Base-by-base conservation (phyloP, 176 grass and related monocot species). In the Musa beccarii region DNA sequence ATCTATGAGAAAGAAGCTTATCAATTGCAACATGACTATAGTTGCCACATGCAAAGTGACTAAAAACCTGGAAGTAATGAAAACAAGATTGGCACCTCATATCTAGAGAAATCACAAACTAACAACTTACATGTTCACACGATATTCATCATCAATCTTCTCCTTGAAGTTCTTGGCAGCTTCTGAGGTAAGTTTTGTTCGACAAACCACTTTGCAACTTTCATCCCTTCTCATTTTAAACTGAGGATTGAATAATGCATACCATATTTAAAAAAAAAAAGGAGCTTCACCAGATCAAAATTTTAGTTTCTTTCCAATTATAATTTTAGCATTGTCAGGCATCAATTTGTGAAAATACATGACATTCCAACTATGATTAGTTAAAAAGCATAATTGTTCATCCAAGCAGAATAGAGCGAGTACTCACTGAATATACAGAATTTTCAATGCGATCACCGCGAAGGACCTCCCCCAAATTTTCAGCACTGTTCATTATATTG, bases 361-460 rank as follows among this genome's bases (percentile, higher is more conserved):
- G 17, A 43, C 63, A 70, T 17, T 69, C 8, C 67, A 69, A 51
- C 22, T 22, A 52, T 51, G 49, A 10, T 19, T 51, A 70, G 10
- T 20, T 12, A 70, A 2, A 70, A 51, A 51, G 49, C 8, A 19
- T 51, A 43, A 43, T 43, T 11, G 51, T 52, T 21, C 16, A 70
- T 5, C 34, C 68, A 51, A 51, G 20, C 52, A 34, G 20, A 56
- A 8, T 59, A 11, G 2, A 67, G 17, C 16, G 11, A 77, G 28
- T 69, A 14, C 84, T 85, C 78, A 92, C 87, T 73, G 81, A 80
- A 59, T 92, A 89, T 51, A 92, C 80, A 66, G 87, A 92, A 76
- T 92, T 92, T 83, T 92, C 90, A 65, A 92, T 92, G 49, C 87
- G 90, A 63, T 92, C 90, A 63, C 90, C 90, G 65, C 90, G 90